phyloP scores from a whole-genome alignment of 305 asterid species.

The Solanum chacoense region DNA sequence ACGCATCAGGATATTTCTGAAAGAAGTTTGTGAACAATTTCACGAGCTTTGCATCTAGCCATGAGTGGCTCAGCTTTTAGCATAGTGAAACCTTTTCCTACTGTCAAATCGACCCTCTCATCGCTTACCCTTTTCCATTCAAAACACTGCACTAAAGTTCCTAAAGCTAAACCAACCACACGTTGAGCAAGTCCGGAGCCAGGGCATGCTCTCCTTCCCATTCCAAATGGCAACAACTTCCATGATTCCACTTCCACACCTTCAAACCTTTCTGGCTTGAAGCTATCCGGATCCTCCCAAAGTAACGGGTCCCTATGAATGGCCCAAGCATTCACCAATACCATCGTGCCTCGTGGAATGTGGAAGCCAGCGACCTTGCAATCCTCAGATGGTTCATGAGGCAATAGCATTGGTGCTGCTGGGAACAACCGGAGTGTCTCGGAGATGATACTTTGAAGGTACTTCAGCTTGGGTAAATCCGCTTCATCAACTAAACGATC shows the following conservation, averaged over 20 bases:
- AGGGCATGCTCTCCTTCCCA: slow-evolving; percentile 36
- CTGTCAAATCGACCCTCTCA: slow-evolving; percentile 4
- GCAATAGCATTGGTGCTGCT: slow-evolving; percentile 21
- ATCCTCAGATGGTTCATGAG: slow-evolving; percentile 23
- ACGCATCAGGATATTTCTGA: neutral
- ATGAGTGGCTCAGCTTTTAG: slow-evolving; percentile 15
- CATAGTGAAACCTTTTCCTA: slow-evolving; percentile 11
- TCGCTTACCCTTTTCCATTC: slow-evolving; percentile 25
- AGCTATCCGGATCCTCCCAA: slow-evolving; percentile 24
- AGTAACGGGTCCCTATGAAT: slow-evolving; percentile 25
- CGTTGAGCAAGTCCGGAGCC: slow-evolving; percentile 20
- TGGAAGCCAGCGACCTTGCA: slow-evolving; percentile 22
- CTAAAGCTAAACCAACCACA: slow-evolving; percentile 24
- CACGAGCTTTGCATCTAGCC: slow-evolving; percentile 1
- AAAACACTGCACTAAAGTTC: slow-evolving; percentile 25
- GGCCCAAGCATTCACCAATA: slow-evolving; percentile 28
- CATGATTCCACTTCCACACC: slow-evolving; percentile 3
- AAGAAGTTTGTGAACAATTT: neutral
- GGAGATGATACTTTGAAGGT: slow-evolving; percentile 14
- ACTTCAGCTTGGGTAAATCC: slow-evolving; percentile 19
- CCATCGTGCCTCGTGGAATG: slow-evolving; percentile 20
- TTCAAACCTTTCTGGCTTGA: slow-evolving; percentile 24
- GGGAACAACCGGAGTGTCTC: slow-evolving; percentile 25
- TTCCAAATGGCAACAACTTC: slow-evolving; percentile 21
- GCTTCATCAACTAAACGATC: slow-evolving; percentile 17